Conservation (phyloP, 2,329 filamentous ascomycete species). For the Chalara sp. region DNA sequence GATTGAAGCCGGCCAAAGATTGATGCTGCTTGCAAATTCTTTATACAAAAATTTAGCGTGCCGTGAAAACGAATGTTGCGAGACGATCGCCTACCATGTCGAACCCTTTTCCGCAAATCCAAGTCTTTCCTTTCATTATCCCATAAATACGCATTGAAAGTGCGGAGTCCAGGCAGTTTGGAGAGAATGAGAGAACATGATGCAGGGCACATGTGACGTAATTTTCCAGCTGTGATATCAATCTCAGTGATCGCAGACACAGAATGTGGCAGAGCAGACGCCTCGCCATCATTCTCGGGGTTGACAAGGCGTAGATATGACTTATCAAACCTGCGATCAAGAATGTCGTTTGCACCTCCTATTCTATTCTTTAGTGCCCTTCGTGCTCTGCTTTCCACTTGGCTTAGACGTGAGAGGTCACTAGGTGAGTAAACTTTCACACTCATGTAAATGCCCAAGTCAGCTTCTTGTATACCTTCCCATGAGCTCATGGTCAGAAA, state of each 20-base stretch:
- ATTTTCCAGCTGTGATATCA: background rate
- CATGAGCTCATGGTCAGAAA: constrained; percentile 1
- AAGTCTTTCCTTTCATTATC: constrained; percentile 3
- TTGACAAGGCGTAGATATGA: constrained; percentile 2
- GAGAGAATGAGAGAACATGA: constrained; percentile 3
- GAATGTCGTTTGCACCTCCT: constrained; percentile 1
- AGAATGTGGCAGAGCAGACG: background rate
- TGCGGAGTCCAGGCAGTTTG: constrained; percentile 1
- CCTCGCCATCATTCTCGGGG: background rate
- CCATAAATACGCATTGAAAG: constrained; percentile 1
- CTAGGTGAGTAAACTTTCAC: constrained; percentile 3
- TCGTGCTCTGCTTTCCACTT: constrained; percentile 1
- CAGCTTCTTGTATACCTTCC: background rate
- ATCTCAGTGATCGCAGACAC: constrained; percentile 2
- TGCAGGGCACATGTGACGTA: constrained; percentile 1
- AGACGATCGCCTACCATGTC: constrained; percentile 1
- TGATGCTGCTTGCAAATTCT: constrained; percentile 3
- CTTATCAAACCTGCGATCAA: constrained; percentile 1
- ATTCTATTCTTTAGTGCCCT: background rate
- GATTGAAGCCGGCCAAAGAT: constrained; percentile 1
- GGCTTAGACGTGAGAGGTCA: constrained; percentile 1
- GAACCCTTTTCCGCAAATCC: constrained; percentile 1
- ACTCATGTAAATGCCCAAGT: background rate
- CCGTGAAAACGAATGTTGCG: background rate
- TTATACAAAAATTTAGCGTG: background rate